These are phyloP conservation scores for Barnettozyma vustinii DNA, from an alignment of 805 yeast genomes.

Conservation along the genomic window DNA sequence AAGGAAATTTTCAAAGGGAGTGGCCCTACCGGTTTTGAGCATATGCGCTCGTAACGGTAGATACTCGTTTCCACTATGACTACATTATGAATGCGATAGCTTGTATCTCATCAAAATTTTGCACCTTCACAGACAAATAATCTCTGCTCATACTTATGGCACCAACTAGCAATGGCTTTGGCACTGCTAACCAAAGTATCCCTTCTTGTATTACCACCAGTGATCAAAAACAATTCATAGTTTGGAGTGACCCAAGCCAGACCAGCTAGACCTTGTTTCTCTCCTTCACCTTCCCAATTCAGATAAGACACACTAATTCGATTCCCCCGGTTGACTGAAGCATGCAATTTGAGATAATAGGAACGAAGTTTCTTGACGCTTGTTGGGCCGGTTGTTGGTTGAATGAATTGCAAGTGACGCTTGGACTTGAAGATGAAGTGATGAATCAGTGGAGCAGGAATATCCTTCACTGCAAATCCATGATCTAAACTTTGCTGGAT, in stretches of 20 bases:
- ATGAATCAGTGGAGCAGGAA: constrained; percentile 53
- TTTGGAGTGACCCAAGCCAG: constrained; percentile 51
- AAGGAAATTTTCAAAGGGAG: background rate
- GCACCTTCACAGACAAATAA: constrained; percentile 75
- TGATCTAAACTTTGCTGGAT: constrained; percentile 32
- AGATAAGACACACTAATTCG: constrained; percentile 42
- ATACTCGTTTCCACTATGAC: background rate
- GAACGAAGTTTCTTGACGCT: constrained; percentile 15
- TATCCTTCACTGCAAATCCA: constrained; percentile 42
- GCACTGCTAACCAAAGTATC: constrained; percentile 57
- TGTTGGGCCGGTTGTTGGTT: constrained; percentile 21
- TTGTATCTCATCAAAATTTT: constrained; percentile 33
- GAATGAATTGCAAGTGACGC: constrained; percentile 58
- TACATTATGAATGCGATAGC: background rate
- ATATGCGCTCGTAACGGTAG: background rate
- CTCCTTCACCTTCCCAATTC: constrained; percentile 32
- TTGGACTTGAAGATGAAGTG: constrained; percentile 82
- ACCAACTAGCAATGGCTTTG: constrained; percentile 67
- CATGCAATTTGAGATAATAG: constrained; percentile 21
- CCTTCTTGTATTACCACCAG: constrained; percentile 53
- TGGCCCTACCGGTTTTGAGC: background rate
- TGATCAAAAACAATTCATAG: constrained; percentile 58
- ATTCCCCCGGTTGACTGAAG: constrained; percentile 25
- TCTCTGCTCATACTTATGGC: constrained; percentile 62
- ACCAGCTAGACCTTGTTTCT: constrained; percentile 29